These are phyloP conservation scores for Xylaria acuta DNA, from an alignment of 495 filamentous ascomycete genomes.

Conservation along the genomic window DNA sequence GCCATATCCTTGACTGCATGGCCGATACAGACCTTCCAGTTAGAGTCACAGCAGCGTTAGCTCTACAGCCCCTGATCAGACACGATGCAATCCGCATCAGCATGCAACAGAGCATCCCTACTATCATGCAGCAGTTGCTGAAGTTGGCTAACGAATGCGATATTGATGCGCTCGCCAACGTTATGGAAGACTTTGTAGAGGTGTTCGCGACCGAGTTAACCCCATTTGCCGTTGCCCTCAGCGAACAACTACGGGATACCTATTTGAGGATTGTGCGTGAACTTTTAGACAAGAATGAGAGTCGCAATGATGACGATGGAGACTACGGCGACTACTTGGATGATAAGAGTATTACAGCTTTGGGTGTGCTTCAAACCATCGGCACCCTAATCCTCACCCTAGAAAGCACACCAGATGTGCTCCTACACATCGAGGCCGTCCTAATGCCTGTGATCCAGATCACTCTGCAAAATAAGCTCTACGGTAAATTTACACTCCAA, in stretches of 20 bases:
- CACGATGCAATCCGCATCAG: constrained; percentile 91
- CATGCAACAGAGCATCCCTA: constrained; percentile 98
- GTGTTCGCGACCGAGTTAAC: constrained; percentile 96
- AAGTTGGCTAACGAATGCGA: constrained; percentile 96
- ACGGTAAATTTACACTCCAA: constrained; percentile 55
- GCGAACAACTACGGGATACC: constrained; percentile 94
- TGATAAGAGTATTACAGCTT: constrained; percentile 96
- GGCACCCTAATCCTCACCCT: constrained; percentile 95
- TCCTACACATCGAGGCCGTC: constrained; percentile 91
- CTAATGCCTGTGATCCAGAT: constrained; percentile 96
- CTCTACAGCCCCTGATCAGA: constrained; percentile 91
- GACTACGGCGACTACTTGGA: constrained; percentile 89
- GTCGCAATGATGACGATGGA: constrained; percentile 74
- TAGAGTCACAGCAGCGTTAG: constrained; percentile 91
- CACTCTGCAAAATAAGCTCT: constrained; percentile 96
- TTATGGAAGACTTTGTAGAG: constrained; percentile 99
- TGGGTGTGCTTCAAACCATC: constrained; percentile 96
- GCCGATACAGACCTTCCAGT: constrained; percentile 90
- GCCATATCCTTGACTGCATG: constrained; percentile 97
- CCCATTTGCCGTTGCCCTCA: constrained; percentile 96
- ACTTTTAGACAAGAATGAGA: constrained; percentile 82
- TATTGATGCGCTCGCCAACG: constrained; percentile 92
- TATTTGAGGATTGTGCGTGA: constrained; percentile 94
- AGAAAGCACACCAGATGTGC: constrained; percentile 94
- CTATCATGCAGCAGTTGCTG: constrained; percentile 98